Conservation (phyloP, 192 early-diverging fungal species). For the Rhizophagus sp. region DNA sequence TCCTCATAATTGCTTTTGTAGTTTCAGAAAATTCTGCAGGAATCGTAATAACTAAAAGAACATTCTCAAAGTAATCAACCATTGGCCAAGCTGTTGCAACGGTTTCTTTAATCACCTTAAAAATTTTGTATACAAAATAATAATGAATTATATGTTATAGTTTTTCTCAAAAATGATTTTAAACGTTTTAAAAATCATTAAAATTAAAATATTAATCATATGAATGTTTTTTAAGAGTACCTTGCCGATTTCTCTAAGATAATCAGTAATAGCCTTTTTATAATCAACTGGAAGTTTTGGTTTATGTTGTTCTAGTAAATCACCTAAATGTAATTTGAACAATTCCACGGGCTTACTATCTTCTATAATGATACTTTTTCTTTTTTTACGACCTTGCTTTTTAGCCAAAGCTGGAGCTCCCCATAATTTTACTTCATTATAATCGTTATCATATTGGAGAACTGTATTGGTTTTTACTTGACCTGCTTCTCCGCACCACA, state of each 20-base stretch:
- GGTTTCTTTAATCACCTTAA: background rate
- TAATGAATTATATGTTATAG: too few relatives aligned
- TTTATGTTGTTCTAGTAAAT: background rate
- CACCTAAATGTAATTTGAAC: slow-evolving; percentile 1
- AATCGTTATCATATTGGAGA: background rate
- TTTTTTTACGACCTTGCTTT: background rate
- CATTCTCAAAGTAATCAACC: slow-evolving; percentile 3
- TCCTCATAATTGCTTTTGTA: slow-evolving; percentile 55
- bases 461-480: background rate
- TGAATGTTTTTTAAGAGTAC: background rate
- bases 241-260: slow-evolving; percentile 7
- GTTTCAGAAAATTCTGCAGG: slow-evolving; percentile 8
- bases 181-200: too few relatives aligned
- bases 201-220: too few relatives aligned
- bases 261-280: slow-evolving; percentile 15
- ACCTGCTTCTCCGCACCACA: background rate
- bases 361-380: background rate
- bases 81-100: background rate
- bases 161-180: too few relatives aligned
- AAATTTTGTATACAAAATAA: background rate
- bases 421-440: background rate
- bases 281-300: background rate
- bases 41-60: slow-evolving; percentile 1
- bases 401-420: background rate
- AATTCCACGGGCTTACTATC: background rate